phyloP scores from a whole-genome alignment of 2,329 filamentous ascomycete species.

The Microdochium paspali region DNA sequence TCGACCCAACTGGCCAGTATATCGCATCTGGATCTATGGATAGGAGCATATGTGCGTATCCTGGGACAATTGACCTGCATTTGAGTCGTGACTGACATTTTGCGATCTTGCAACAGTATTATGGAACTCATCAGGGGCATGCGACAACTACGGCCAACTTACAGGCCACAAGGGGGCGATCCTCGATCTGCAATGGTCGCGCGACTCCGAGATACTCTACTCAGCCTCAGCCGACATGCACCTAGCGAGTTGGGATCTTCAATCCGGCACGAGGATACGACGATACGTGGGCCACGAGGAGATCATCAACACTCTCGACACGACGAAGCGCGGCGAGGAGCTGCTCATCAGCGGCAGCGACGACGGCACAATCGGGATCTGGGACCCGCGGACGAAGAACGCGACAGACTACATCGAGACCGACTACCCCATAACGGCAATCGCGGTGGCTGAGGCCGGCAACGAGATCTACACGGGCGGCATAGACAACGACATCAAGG shows the following conservation, averaged over 20 bases:
- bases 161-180: conserved; percentile 86
- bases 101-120: conserved; percentile 49
- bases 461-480: conserved; percentile 92
- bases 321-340: conserved; percentile 84
- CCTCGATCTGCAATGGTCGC: conserved; percentile 91
- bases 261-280: conserved; percentile 84
- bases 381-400: conserved; percentile 88
- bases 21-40: conserved; percentile 97
- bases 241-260: conserved; percentile 89
- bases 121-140: conserved; percentile 87
- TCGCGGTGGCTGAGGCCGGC: conserved; percentile 85
- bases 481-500: conserved; percentile 95
- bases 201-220: conserved; percentile 83
- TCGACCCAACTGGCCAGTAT: conserved; percentile 77
- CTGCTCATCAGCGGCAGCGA: conserved; percentile 85
- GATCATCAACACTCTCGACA: conserved; percentile 85
- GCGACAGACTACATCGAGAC: conserved; percentile 84
- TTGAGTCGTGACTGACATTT: conserved; percentile 5
- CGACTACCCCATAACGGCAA: conserved; percentile 83
- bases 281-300: conserved; percentile 90
- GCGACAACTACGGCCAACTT: conserved; percentile 87
- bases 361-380: conserved; percentile 87
- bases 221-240: conserved; percentile 91
- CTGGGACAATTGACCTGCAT: conserved; percentile 4
- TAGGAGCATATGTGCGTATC: conserved; percentile 65